Conservation (phyloP, 192 early-diverging fungal genomes). For the Piromyces sp. region DNA sequence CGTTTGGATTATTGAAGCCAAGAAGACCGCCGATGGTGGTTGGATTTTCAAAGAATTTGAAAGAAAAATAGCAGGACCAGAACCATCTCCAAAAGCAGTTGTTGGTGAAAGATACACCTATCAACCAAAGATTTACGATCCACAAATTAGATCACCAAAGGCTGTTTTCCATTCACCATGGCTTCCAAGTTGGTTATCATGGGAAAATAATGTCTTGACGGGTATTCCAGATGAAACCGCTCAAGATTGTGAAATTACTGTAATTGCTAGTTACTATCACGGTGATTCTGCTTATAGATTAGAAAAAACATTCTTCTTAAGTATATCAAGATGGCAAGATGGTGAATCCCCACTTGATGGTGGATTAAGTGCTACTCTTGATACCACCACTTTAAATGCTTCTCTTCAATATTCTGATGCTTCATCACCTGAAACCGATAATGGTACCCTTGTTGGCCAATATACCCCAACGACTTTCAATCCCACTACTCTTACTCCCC, state of each 20-base stretch:
- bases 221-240: conserved; percentile 41
- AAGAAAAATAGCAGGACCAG: conserved; percentile 42
- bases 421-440: neutral
- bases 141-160: conserved; percentile 52
- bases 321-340: neutral
- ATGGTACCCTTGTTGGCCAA: neutral
- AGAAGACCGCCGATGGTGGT: conserved; percentile 34
- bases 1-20: conserved; percentile 68
- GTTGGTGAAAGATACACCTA: conserved; percentile 45
- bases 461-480: neutral
- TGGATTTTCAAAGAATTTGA: conserved; percentile 61
- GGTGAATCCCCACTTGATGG: neutral
- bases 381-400: neutral
- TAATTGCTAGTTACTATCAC: conserved; percentile 34
- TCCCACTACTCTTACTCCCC: neutral
- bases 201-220: conserved; percentile 50
- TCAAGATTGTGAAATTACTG: conserved; percentile 35
- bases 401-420: neutral
- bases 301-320: neutral
- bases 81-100: conserved; percentile 38
- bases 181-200: conserved; percentile 53
- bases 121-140: conserved; percentile 56
- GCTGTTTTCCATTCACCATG: conserved; percentile 51
- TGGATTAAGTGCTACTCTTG: neutral
- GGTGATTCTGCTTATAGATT: neutral